A percentile compares a stretch with the other conserved stretches of the same genome.
Conservation (phyloP, 2,329 filamentous ascomycete species). For the Aspergillus caelatus region DNA sequence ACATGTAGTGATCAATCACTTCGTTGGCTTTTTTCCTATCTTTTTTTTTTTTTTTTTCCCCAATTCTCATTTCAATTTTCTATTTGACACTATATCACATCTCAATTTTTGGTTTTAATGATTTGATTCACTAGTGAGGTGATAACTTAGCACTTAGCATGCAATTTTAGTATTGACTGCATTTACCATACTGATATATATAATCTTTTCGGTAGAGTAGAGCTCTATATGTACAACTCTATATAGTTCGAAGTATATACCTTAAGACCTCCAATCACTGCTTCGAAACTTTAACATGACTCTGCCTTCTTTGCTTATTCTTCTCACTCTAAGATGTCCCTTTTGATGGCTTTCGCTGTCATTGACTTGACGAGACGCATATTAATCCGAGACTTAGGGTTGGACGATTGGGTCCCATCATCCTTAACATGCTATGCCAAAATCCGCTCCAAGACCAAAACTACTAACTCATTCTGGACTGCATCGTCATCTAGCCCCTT, state of each 20-base stretch:
- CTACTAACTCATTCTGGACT: neutral
- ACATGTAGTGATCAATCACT: too few species aligned
- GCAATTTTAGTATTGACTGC: neutral
- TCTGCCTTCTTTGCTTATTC: neutral
- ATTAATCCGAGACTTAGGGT: neutral
- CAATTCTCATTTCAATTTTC: neutral
- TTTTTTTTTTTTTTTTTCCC: too few species aligned
- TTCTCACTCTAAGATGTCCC: neutral
- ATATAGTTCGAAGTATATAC: too few species aligned
- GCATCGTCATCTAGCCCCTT: neutral
- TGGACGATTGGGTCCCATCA: neutral
- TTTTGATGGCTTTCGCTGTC: neutral
- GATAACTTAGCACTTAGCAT: neutral
- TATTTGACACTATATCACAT: neutral
- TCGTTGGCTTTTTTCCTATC: too few species aligned
- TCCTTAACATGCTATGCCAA: neutral
- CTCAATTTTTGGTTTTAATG: neutral
- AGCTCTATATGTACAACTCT: too few species aligned
- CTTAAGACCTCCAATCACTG: too few species aligned
- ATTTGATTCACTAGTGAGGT: neutral
- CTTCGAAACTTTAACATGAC: too few species aligned
- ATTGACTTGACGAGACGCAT: neutral
- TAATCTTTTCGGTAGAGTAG: neutral
- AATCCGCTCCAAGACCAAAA: neutral
- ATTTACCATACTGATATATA: neutral